Evolutionary conservation across 495 filamentous ascomycete genomes (phyloP).

Genomic region (Aspergillus kassunensis): DNA sequence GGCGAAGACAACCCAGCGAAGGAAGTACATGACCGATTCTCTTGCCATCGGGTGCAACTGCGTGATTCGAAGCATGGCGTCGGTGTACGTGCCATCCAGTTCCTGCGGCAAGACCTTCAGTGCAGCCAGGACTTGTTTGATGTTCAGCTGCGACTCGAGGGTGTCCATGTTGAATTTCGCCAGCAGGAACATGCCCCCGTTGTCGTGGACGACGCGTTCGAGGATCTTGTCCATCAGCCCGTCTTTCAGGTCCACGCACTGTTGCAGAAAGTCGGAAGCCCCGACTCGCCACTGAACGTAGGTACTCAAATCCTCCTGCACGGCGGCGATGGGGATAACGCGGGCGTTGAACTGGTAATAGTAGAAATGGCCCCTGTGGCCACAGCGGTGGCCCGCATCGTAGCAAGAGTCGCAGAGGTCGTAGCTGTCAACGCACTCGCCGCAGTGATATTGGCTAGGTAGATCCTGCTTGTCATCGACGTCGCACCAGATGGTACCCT

Average conservation of each 20-base stretch:
- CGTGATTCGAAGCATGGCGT: conserved; percentile 7
- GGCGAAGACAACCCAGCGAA: conserved; percentile 5
- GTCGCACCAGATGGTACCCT: not conserved
- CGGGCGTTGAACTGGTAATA: not conserved
- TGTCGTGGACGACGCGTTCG: not conserved
- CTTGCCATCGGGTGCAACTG: not conserved
- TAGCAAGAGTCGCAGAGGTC: conserved; percentile 5
- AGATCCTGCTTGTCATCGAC: not conserved
- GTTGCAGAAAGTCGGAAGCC: conserved; percentile 2
- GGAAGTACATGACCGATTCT: conserved; percentile 5
- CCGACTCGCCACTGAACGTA: conserved; percentile 7
- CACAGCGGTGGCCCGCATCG: not conserved
- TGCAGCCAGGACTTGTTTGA: not conserved
- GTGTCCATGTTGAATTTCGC: conserved; percentile 14
- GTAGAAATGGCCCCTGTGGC: not conserved
- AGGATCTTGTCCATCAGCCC: conserved; percentile 1
- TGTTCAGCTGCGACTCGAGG: conserved; percentile 6
- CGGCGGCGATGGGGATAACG: conserved; percentile 1
- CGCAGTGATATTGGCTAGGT: not conserved
- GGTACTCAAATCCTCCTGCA: conserved; percentile 1
- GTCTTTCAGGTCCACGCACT: not conserved
- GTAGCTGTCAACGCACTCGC: not conserved
- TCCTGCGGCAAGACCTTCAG: conserved; percentile 7
- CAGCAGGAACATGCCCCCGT: conserved; percentile 9
- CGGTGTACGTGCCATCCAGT: conserved; percentile 6